A percentile compares a stretch with the other conserved stretches of the same genome.
Conservation (phyloP, 2,329 filamentous ascomycete genomes). For the Colletotrichum sp. region DNA sequence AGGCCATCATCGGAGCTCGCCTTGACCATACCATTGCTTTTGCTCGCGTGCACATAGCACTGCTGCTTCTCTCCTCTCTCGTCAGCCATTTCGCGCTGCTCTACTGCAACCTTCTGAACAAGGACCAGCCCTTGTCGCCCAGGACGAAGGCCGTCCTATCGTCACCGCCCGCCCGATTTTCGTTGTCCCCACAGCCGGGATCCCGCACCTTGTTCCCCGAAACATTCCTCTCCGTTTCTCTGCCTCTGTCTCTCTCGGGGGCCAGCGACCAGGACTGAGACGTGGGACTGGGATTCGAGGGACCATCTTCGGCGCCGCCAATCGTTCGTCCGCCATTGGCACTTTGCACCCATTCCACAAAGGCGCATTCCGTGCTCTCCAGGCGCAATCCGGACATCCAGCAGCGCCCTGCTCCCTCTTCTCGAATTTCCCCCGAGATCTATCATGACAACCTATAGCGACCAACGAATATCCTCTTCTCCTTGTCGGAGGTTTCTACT, state of each 20-base stretch:
- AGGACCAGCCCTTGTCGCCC: constrained; percentile 13
- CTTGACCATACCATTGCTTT: constrained; percentile 7
- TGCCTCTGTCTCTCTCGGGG: not conserved
- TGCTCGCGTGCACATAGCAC: constrained; percentile 10
- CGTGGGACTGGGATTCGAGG: not conserved
- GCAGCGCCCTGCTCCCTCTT: not conserved
- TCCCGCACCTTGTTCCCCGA: constrained; percentile 14
- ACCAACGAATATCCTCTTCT: constrained; percentile 40
- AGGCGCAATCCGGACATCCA: not conserved
- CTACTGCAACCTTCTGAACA: not conserved
- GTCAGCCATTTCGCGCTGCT: constrained; percentile 12
- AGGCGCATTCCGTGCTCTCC: not conserved
- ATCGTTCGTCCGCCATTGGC: not conserved
- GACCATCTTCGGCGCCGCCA: not conserved
- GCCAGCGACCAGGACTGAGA: constrained; percentile 2
- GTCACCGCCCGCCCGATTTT: constrained; percentile 21
- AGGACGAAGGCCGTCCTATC: constrained; percentile 11
- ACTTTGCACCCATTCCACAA: constrained; percentile 8
- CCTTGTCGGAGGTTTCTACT: constrained; percentile 45
- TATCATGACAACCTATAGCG: constrained; percentile 45
- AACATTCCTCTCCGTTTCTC: constrained; percentile 11
- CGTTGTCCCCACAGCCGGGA: constrained; percentile 16
- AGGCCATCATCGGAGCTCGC: not conserved
- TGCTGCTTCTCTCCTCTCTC: not conserved
- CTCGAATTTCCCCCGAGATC: constrained; percentile 16